Conservation (phyloP, 169 alveolate genomes). For the Eimeria sp. region DNA sequence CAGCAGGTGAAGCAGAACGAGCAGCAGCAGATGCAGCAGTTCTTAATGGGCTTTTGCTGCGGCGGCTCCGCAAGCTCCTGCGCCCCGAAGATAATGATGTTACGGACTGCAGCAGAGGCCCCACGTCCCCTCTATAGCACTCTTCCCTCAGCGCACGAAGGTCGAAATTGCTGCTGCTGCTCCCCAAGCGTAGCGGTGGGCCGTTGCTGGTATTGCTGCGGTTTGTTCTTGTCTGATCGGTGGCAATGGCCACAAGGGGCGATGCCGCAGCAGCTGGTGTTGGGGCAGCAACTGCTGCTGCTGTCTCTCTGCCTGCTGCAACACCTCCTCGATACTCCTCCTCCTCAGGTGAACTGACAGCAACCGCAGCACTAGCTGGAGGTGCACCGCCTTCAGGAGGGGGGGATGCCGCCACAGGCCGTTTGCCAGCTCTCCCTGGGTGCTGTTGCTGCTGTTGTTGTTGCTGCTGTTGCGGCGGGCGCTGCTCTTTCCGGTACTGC, state of each 20-base stretch:
- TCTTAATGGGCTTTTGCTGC: slow-evolving; percentile 31
- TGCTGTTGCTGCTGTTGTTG: not conserved
- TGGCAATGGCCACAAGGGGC: not conserved
- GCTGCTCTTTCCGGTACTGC: slow-evolving; percentile 63
- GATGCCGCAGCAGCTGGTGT: slow-evolving; percentile 14
- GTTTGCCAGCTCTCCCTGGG: not conserved
- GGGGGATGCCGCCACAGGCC: not conserved
- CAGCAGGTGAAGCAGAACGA: slow-evolving; percentile 9
- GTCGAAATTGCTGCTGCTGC: slow-evolving; percentile 63
- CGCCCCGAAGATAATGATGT: slow-evolving; percentile 25
- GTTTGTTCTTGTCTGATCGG: not conserved
- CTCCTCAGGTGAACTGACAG: not conserved
- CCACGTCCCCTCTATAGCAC: slow-evolving; percentile 44
- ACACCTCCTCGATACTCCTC: not conserved
- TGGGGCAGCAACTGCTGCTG: slow-evolving; percentile 46
- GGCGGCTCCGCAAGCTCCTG: slow-evolving; percentile 29
- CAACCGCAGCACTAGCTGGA: not conserved
- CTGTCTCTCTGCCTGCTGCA: slow-evolving; percentile 33
- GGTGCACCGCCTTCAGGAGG: not conserved
- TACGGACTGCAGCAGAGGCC: slow-evolving; percentile 55
- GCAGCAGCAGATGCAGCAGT: slow-evolving; percentile 45
- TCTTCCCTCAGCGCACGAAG: slow-evolving; percentile 47
- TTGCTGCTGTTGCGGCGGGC: not conserved
- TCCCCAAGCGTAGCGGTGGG: slow-evolving; percentile 12
- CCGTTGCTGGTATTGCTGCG: slow-evolving; percentile 16